A percentile compares a stretch with the other conserved stretches of the same genome.
Conservation (phyloP, 768 basidiomycete genomes). For the Pisolithus microcarpus region DNA sequence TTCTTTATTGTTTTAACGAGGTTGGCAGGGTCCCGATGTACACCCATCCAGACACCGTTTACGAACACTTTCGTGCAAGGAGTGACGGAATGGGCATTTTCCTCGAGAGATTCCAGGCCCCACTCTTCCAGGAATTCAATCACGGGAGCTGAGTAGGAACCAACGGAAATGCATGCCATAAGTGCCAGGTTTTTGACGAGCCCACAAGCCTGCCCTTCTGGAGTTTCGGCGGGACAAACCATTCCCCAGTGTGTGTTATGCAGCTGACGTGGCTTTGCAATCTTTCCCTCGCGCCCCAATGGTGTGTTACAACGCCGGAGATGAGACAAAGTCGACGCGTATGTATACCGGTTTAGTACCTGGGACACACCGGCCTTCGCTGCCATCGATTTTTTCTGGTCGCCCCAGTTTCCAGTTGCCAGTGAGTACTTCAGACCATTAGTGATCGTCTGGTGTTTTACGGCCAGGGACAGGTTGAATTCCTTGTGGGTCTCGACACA, state of each 20-base stretch:
- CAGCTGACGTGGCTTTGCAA: conserved; percentile 96
- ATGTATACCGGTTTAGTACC: conserved; percentile 97
- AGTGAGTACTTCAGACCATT: conserved; percentile 97
- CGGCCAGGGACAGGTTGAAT: conserved; percentile 85
- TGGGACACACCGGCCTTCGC: conserved; percentile 98
- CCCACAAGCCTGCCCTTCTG: conserved; percentile 99
- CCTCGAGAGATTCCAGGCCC: conserved; percentile 93
- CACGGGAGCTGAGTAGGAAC: conserved; percentile 90
- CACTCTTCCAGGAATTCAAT: conserved; percentile 98
- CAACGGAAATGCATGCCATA: conserved; percentile 97
- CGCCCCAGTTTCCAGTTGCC: conserved; percentile 99
- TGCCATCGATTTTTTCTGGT: conserved; percentile 97
- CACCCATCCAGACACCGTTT: conserved; percentile 99
- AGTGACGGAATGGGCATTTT: conserved; percentile 78
- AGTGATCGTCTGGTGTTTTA: conserved; percentile 95
- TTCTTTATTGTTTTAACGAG: conserved; percentile 91
- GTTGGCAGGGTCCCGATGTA: conserved; percentile 90
- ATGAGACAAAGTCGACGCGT: conserved; percentile 96
- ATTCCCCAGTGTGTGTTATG: conserved; percentile 99
- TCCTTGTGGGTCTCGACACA: conserved; percentile 96
- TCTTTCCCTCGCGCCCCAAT: conserved; percentile 96
- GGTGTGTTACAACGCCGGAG: conserved; percentile 97
- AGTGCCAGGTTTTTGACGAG: conserved; percentile 97
- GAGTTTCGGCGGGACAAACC: conserved; percentile 99
- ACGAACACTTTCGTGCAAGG: conserved; percentile 96